Evolutionary conservation across 306 rosid genomes (phyloP), one percentile per base, ranked within the genome.

Genomic region (Citrullus colocynthis): DNA sequence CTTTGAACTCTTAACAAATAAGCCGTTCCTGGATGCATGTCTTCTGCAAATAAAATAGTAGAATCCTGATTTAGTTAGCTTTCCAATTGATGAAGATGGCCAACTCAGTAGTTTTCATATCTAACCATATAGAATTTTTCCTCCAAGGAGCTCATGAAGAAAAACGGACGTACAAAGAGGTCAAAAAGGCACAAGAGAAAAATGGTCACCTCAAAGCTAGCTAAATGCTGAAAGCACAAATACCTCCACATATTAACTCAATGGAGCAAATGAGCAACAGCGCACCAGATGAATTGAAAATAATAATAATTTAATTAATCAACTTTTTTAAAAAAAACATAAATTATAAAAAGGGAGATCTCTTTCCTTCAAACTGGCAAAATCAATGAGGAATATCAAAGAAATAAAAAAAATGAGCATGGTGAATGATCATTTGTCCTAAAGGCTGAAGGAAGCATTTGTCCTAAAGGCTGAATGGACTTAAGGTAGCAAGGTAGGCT

Each of bases 31-130:
- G 76, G 93, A 83, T 21, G 85, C 79, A 80, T 78, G 77, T 80
- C 85, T 91, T 90, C 98, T 94, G 94, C 84, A 83, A 88, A 78
- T 82, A 74, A 81, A 82, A 86, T 74, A 59, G 41, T 64, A 37
- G 42, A 78, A 36, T 44, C 14, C 62, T 14, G 34, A 82, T 75
- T 39, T 20, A 20, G 21, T 69, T 32, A 54, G 60, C 17, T 60
- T 20, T 6, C 54, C 75, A 75, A 56, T 16, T 61, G 44, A 54
- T 61, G 37, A 52, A 61, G 75, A 55, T 39, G 57, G 34, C 39
- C 48, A 18, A 67, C 54, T 41, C 7, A 13, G 56, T 36, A 28
- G 78, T 48, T 60, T 49, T 24, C 45, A 81, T 76, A 11, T 55
- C 48, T 49, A 74, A 28, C 37, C 21, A 21, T 7, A 30, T 49